phyloP scores from a whole-genome alignment of 2,329 filamentous ascomycete species.

The Dissoconium aciculare region DNA sequence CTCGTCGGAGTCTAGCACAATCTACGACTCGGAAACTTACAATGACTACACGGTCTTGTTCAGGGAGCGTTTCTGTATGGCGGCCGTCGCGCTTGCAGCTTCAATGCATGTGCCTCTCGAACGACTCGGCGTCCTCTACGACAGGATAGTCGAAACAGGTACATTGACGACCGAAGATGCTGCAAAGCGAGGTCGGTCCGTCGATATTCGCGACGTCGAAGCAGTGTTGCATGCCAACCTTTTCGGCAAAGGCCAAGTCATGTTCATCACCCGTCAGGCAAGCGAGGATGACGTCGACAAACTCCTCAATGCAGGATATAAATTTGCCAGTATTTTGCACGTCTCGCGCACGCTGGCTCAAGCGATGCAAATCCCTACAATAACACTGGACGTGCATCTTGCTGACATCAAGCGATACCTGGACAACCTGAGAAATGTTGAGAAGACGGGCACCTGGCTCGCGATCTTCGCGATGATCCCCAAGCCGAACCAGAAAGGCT shows the following conservation, averaged over 20 bases:
- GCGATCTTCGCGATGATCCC: slow-evolving; percentile 24
- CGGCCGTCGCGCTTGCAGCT: slow-evolving; percentile 57
- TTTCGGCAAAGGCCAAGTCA: slow-evolving; percentile 58
- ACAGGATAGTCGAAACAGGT: slow-evolving; percentile 24
- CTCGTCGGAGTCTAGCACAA: slow-evolving; percentile 19
- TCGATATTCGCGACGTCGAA: slow-evolving; percentile 25
- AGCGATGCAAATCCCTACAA: slow-evolving; percentile 57
- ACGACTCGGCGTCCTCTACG: slow-evolving; percentile 24
- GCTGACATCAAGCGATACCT: slow-evolving; percentile 48
- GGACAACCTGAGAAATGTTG: slow-evolving; percentile 25
- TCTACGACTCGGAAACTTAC: slow-evolving; percentile 42
- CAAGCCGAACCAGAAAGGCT: slow-evolving; percentile 21
- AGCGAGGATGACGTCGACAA: slow-evolving; percentile 44
- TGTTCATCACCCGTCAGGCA: slow-evolving; percentile 60
- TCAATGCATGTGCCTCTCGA: slow-evolving; percentile 34
- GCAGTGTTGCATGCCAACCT: slow-evolving; percentile 23
- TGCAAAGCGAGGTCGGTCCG: slow-evolving; percentile 6
- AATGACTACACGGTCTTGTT: slow-evolving; percentile 62
- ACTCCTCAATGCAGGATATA: slow-evolving; percentile 57
- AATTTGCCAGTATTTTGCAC: slow-evolving; percentile 57
- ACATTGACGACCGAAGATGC: slow-evolving; percentile 15
- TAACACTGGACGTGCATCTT: slow-evolving; percentile 47
- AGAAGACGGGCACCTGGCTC: slow-evolving; percentile 28
- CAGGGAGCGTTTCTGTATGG: slow-evolving; percentile 68
- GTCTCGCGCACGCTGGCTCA: slow-evolving; percentile 54